phyloP scores from a whole-genome alignment of 2,329 filamentous ascomycete genomes.

The Pezicula carpinea region DNA sequence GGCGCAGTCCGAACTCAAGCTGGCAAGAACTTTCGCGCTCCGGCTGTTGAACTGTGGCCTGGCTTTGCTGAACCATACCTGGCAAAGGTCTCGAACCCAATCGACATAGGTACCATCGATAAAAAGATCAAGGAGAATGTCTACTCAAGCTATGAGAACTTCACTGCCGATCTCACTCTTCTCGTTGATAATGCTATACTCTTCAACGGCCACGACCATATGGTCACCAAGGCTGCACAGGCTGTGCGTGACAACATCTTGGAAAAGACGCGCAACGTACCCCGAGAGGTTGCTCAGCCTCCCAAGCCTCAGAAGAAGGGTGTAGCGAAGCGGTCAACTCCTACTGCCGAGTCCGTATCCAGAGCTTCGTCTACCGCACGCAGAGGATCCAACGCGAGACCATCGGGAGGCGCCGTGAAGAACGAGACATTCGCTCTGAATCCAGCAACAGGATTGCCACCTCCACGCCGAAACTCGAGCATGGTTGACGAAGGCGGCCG shows the following conservation, averaged over 20 bases:
- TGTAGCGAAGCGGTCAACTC: constrained; percentile 35
- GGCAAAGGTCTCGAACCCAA: constrained; percentile 66
- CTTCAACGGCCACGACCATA: constrained; percentile 80
- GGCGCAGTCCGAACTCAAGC: constrained; percentile 83
- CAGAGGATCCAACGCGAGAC: constrained; percentile 31
- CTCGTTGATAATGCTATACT: constrained; percentile 73
- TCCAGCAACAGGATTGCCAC: constrained; percentile 65
- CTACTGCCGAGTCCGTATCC: constrained; percentile 33
- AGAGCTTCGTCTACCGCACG: constrained; percentile 28
- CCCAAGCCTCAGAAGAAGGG: constrained; percentile 57
- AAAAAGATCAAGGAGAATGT: constrained; percentile 62
- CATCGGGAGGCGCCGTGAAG: constrained; percentile 32
- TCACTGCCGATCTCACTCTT: constrained; percentile 69
- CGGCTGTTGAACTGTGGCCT: constrained; percentile 74
- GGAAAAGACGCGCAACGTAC: constrained; percentile 39
- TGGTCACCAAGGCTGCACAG: constrained; percentile 57
- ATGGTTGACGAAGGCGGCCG: constrained; percentile 65
- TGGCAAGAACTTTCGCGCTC: constrained; percentile 68
- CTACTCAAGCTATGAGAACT: constrained; percentile 67
- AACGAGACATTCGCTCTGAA: constrained; percentile 68
- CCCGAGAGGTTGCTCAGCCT: constrained; percentile 48
- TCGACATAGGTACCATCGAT: constrained; percentile 83
- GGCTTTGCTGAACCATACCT: constrained; percentile 70
- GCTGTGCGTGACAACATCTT: constrained; percentile 57
- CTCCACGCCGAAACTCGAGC: constrained; percentile 81